phyloP scores from a whole-genome alignment of 139 green algal genomes.

The Deuterostichococcus epilithicus region DNA sequence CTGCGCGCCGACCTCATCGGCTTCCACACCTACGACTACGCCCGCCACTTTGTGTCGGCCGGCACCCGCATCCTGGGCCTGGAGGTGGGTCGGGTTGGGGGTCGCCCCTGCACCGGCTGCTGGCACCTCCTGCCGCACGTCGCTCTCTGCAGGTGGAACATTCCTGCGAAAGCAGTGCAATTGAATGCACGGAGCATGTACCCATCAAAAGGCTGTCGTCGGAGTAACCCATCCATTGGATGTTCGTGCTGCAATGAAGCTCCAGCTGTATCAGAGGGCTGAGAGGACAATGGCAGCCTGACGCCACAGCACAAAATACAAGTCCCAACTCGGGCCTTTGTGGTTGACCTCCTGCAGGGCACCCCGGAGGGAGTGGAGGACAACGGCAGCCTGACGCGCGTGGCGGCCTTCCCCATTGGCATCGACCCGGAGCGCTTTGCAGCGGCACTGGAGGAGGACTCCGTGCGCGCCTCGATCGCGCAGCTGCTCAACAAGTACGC shows the following conservation, averaged over 20 bases:
- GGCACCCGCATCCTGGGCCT: slow-evolving; percentile 91
- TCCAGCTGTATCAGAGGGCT: too few species aligned
- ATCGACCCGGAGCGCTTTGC: slow-evolving; percentile 97
- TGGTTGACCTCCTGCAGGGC: slow-evolving; percentile 25
- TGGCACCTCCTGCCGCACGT: too few species aligned
- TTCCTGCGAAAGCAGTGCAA: too few species aligned
- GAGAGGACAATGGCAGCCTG: neutral
- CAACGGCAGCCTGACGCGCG: slow-evolving; percentile 77
- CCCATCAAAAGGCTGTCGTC: too few species aligned
- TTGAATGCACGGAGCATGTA: too few species aligned
- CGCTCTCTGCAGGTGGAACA: too few species aligned
- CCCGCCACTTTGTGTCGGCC: slow-evolving; percentile 87
- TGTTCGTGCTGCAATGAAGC: too few species aligned
- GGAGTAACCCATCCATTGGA: too few species aligned
- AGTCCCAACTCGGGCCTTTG: neutral
- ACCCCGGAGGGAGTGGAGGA: slow-evolving; percentile 92
- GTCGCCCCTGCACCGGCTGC: too few species aligned
- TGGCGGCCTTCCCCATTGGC: slow-evolving; percentile 92
- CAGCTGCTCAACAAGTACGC: slow-evolving; percentile 87
- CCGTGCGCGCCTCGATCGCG: slow-evolving; percentile 82
- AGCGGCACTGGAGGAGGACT: slow-evolving; percentile 71
- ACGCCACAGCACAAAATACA: too few species aligned
- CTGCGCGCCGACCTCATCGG: slow-evolving; percentile 85
- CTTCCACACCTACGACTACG: slow-evolving; percentile 96
- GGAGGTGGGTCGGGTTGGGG: slow-evolving; percentile 68